A percentile compares a stretch with the other conserved stretches of the same genome.
Conservation (phyloP, 108 stramenopile genomes). For the Stephanodiscus minutulus region DNA sequence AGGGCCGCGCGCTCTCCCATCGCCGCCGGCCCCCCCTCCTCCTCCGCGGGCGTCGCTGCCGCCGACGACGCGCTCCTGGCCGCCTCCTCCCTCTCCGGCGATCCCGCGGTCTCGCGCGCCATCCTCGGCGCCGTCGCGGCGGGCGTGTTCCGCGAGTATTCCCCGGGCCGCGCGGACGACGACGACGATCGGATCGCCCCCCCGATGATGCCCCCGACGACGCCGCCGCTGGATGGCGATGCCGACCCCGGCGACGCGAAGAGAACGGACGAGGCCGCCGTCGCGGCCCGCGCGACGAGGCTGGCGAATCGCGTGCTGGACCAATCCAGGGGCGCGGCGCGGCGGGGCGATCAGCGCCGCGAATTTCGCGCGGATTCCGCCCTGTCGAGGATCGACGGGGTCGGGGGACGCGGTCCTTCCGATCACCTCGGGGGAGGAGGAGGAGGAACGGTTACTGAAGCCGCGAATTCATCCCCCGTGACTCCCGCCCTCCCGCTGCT, state of each 20-base stretch:
- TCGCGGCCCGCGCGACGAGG: slow-evolving; percentile 60
- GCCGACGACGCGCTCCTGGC: neutral
- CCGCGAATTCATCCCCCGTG: slow-evolving; percentile 3
- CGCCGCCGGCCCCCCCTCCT: too few species aligned
- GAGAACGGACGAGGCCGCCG: slow-evolving; percentile 64
- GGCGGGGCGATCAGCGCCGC: slow-evolving; percentile 50
- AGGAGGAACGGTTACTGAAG: neutral
- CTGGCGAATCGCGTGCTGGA: slow-evolving; percentile 61
- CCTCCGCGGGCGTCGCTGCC: neutral
- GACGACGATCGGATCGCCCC: too few species aligned
- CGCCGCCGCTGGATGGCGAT: neutral
- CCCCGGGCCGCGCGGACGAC: slow-evolving; percentile 55
- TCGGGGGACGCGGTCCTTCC: neutral
- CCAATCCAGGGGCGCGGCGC: slow-evolving; percentile 56
- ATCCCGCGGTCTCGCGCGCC: slow-evolving; percentile 43
- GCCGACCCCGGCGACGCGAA: neutral
- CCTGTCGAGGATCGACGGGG: slow-evolving; percentile 23
- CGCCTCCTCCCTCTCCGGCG: neutral
- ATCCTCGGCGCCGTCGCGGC: slow-evolving; percentile 73
- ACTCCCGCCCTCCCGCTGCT: slow-evolving; percentile 28
- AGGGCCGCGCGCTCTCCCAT: too few species aligned
- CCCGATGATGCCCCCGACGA: too few species aligned
- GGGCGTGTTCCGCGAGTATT: slow-evolving; percentile 56
- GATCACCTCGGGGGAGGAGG: slow-evolving; percentile 8
- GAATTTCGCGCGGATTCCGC: slow-evolving; percentile 62